Percentiles rank a stretch among this genome's conserved stretches.
Evolutionary conservation across 176 grass and related monocot species (phyloP).

Genomic region (Ampelocalamus luodianensis): DNA sequence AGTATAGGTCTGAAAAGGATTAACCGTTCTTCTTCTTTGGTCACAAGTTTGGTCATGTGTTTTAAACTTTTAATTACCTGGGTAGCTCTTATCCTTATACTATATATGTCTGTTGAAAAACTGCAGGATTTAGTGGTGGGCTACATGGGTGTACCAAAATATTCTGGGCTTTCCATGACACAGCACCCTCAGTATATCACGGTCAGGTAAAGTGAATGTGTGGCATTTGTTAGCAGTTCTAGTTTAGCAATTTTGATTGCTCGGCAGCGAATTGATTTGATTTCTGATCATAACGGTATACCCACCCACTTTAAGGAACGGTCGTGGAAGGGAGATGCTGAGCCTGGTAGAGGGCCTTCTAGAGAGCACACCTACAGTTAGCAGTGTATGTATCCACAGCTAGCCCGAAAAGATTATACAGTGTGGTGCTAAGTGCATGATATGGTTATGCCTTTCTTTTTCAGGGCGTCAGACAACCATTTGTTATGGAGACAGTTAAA

Average conservation of each 20-base stretch:
- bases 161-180: conserved; percentile 80
- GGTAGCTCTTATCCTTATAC: neutral
- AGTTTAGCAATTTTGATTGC: neutral
- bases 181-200: conserved; percentile 98
- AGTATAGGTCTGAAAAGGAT: neutral
- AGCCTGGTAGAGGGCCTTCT: conserved; percentile 74
- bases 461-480: conserved; percentile 78
- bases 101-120: neutral
- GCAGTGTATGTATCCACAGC: conserved; percentile 56
- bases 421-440: neutral
- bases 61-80: neutral
- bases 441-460: conserved; percentile 12
- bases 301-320: conserved; percentile 58
- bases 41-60: neutral
- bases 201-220: conserved; percentile 60
- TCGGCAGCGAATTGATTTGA: neutral
- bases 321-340: conserved; percentile 84
- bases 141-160: conserved; percentile 97
- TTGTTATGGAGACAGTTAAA: conserved; percentile 96
- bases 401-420: neutral
- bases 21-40: neutral
- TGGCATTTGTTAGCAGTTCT: neutral
- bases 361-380: conserved; percentile 77
- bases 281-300: neutral
- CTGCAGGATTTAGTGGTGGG: conserved; percentile 97